Base-by-base conservation (phyloP, 805 yeast genomes). In the Candida rishiriensis region DNA sequence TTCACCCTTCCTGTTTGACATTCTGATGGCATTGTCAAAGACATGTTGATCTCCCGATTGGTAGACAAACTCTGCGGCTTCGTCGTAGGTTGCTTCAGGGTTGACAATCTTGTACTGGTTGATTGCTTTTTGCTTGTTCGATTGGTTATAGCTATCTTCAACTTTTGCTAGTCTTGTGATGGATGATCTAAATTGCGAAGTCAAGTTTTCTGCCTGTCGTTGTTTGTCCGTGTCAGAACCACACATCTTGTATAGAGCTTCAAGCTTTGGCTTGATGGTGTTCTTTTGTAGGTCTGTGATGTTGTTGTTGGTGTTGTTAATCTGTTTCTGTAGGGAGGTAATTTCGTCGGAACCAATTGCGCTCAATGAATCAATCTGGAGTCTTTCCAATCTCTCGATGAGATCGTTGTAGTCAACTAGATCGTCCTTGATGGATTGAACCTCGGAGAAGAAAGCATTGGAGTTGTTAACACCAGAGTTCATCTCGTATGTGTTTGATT, bases 41-140 rank as follows among this genome's bases (percentile, higher is more conserved):
- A 90, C 87, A 70, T 91, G 98, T 63, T 85, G 89, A 42, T 88
- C 85, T 52, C 85, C 86, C 43, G 79, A 79, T 58, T 88, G 95
- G 55, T 84, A 90, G 46, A 90, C 82, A 40, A 90, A 96, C 42
- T 83, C 87, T 52, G 79, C 80, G 49, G 91, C 86, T 70, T 91
- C 95, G 40, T 75, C 85, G 26, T 85, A 85, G 15, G 91, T 76
- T 3, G 95, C 93, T 49, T 82, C 85, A 9, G 95, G 96, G 58
- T 82, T 85, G 51, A 88, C 93, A 59, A 93, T 87, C 61, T 81
- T 82, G 71, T 85, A 90, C 74, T 91, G 98, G 65, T 96, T 82
- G 58, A 84, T 90, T 40, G 97, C 96, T 61, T 87, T 95, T 49
- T 80, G 79, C 63, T 85, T 82, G 64, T 87, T 88, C 57, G 84